Evolutionary conservation across 2,329 filamentous ascomycete species (phyloP).

Genomic region (Aspergillus sp.): DNA sequence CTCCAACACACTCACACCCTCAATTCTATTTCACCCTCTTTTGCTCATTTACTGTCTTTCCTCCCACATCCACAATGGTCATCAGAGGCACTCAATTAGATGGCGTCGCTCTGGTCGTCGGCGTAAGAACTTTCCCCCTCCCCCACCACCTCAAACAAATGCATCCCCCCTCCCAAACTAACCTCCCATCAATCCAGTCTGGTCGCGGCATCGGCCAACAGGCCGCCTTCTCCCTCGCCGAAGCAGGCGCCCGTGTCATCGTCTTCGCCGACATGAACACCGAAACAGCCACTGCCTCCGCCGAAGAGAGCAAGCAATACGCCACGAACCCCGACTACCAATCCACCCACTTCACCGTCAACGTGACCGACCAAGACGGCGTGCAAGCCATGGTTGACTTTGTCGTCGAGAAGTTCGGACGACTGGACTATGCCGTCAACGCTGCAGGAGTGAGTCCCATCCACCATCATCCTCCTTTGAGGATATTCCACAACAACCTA

Average conservation of each 20-base stretch:
- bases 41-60: no score
- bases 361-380: constrained; percentile 3
- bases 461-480: neutral
- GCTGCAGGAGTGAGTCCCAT: constrained; percentile 4
- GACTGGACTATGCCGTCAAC: constrained; percentile 6
- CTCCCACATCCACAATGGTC: no score
- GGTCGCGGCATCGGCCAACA: constrained; percentile 7
- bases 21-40: no score
- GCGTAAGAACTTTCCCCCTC: no score
- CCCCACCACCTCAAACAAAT: no score
- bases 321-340: constrained; percentile 7
- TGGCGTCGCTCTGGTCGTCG: no score
- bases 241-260: constrained; percentile 4
- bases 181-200: neutral
- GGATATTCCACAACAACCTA: neutral
- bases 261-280: constrained; percentile 10
- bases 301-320: constrained; percentile 8
- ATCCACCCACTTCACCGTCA: constrained; percentile 1
- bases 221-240: constrained; percentile 7
- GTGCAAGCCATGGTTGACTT: constrained; percentile 7
- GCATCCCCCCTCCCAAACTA: neutral
- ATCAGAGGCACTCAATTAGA: no score
- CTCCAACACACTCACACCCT: no score
- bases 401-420: neutral
- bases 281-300: constrained; percentile 4